These are phyloP conservation scores for Pythium pyrilobum DNA, from an alignment of 352 stramenopile genomes.

Conservation along the genomic window DNA sequence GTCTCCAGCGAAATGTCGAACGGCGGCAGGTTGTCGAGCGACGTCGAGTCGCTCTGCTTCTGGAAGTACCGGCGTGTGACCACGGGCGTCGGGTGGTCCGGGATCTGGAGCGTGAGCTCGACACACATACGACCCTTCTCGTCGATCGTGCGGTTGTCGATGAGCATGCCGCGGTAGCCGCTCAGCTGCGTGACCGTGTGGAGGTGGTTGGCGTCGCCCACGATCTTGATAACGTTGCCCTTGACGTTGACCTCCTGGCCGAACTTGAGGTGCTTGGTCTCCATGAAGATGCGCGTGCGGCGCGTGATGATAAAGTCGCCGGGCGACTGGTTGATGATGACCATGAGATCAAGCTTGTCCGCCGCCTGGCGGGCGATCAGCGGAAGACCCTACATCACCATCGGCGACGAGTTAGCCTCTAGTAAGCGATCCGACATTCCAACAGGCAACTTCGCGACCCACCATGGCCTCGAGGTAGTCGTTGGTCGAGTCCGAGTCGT, in stretches of 20 bases:
- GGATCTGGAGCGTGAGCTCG: conserved; percentile 67
- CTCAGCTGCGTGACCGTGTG: conserved; percentile 80
- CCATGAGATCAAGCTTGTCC: conserved; percentile 86
- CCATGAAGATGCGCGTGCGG: conserved; percentile 86
- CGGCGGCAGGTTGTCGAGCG: conserved; percentile 80
- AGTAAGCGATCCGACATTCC: background rate
- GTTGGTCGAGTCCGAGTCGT: conserved; percentile 88
- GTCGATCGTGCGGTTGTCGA: conserved; percentile 70
- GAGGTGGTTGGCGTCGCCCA: conserved; percentile 63
- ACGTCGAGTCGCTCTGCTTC: conserved; percentile 84
- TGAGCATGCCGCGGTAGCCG: conserved; percentile 68
- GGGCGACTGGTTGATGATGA: conserved; percentile 81
- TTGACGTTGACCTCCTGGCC: conserved; percentile 86
- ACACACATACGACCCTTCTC: conserved; percentile 78
- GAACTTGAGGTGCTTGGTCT: conserved; percentile 87
- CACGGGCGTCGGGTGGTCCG: conserved; percentile 59
- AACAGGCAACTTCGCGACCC: background rate
- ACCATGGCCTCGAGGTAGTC: conserved; percentile 87
- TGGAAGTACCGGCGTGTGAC: conserved; percentile 85
- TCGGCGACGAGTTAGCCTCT: background rate
- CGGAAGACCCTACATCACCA: conserved; percentile 47
- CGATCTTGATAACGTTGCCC: conserved; percentile 84
- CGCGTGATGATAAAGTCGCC: conserved; percentile 85
- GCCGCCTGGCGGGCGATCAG: conserved; percentile 82
- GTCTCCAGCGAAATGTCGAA: conserved; percentile 85